Base-by-base conservation (phyloP, 2,329 filamentous ascomycete species). In the Pochonia chlamydosporia region DNA sequence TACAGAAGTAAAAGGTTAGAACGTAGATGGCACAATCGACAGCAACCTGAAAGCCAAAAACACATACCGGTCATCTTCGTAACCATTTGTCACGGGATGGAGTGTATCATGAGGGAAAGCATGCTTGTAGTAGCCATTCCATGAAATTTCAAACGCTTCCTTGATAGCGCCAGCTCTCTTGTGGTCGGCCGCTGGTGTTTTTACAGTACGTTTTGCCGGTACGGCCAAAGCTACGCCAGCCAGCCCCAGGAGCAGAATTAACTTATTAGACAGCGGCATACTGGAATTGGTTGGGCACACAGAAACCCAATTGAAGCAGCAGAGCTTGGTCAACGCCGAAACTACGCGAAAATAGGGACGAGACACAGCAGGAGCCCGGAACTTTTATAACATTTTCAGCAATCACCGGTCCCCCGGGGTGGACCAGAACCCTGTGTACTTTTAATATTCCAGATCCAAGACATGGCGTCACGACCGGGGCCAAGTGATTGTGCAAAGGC, bases 91-190 rank as follows among this genome's bases (percentile, higher is more conserved):
- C 13, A 87, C 72, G 0, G 89, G 88, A 51, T 72, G 73, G 9
- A 95, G 69, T 39, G 89, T 87, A 62, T 95, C 89, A 55, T 88
- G 79, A 1, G 85, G 86, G 52, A 87, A 91, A 0, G 87, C 87
- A 65, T 87, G 81, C 65, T 79, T 69, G 58, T 80, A 78, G 62
- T 92, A 92, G 2, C 84, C 85, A 49, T 82, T 67, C 85, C 86
- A 91, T 3, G 85, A 83, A 56, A 76, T 75, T 48, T 78, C 72
- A 58, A 91, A 92, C 0, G 82, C 82, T 46, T 81, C 76, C 60
- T 81, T 84, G 45, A 91, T 79, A 1, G 80, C 79, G 42, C 73
- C 70, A 11, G 82, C 76, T 54, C 80, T 68, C 10, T 61, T 62
- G 1, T 62, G 57, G 48, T 74, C 64, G 4, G 66, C 54, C 24